A percentile compares a stretch with the other conserved stretches of the same genome.
Conservation (phyloP, 2,329 filamentous ascomycete species). For the Pestalotiopsis sp. region DNA sequence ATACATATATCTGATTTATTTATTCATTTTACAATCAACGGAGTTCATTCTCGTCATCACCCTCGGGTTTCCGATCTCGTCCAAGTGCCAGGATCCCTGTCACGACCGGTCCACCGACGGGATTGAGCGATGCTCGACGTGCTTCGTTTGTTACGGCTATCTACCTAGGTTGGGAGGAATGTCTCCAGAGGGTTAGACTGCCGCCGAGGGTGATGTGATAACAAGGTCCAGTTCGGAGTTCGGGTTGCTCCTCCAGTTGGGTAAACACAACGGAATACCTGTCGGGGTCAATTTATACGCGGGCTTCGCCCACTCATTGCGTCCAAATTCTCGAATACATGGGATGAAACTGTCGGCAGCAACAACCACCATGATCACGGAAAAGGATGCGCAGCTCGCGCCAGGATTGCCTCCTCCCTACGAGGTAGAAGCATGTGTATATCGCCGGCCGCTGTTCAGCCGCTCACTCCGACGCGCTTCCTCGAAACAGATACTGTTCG, state of each 20-base stretch:
- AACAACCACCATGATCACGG: not conserved
- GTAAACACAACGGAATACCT: not conserved
- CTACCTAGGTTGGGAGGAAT: not conserved
- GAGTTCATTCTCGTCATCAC: no score
- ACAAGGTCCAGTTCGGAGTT: not conserved
- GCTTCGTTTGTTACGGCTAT: no score
- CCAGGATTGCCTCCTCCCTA: constrained; percentile 10
- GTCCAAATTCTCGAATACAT: not conserved
- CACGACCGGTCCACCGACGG: no score
- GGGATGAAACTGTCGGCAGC: not conserved
- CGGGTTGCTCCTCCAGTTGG: not conserved
- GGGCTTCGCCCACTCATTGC: not conserved
- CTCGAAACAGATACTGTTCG: constrained; percentile 4
- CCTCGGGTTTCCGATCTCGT: no score
- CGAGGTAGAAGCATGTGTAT: constrained; percentile 10
- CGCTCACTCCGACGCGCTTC: constrained; percentile 5
- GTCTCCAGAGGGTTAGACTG: not conserved
- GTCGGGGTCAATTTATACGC: not conserved
- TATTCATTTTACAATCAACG: no score
- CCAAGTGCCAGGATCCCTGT: no score
- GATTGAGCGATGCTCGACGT: no score
- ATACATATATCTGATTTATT: no score
- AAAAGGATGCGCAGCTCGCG: not conserved
- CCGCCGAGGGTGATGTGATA: not conserved
- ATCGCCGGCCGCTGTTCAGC: constrained; percentile 1